Base-by-base conservation (phyloP, 2,329 filamentous ascomycete species). In the Fusarium xyrophilum region DNA sequence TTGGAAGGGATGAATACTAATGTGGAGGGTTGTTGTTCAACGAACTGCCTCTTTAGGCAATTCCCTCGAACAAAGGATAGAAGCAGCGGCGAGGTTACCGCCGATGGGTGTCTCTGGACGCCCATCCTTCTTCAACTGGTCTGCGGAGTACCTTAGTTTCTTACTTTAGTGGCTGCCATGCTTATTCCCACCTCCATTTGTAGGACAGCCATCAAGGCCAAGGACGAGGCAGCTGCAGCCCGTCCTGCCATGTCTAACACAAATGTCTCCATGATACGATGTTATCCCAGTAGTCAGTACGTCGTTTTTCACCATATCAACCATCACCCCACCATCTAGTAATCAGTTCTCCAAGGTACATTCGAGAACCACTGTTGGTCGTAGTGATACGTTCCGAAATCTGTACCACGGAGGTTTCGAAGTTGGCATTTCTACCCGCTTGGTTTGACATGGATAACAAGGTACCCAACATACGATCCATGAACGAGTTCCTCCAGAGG, bases 21-120 rank as follows among this genome's bases (percentile, higher is more conserved):
- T 15, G 36, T 44, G 51, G 47, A 64, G 25, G 35, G 43, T 60
- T 25, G 33, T n/a, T 43, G 53, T 42, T 42, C 58, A 56, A 54
- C 44, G 36, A 60, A 54, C 60, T 64, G 42, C 65, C 65, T 53
- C 21, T 56, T 68, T 68, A 46, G 65, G 65, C 61, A 68, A 60
- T 44, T 64, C 48, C 47, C 38, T 65, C 46, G 60, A 68, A 68
- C 54, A 54, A 50, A 43, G 38, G 36, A 61, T 50, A 30, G 50
- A 67, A 60, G 58, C 42, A 50, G 30, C 30, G 64, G 51, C 40
- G 52, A 52, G 12, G 15, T 36, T 56, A 35, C 52, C 33, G 23
- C 23, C 17, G 21, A 19, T 63, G 33, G 51, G 15, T 33, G 30
- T 27, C 30, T 51, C 25, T 35, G 28, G 25, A 7, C 23, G 58